Evolutionary conservation across 108 stramenopile genomes (phyloP), one percentile per base, ranked within the genome.

Genomic region (Cyclostephanos tholiformis): DNA sequence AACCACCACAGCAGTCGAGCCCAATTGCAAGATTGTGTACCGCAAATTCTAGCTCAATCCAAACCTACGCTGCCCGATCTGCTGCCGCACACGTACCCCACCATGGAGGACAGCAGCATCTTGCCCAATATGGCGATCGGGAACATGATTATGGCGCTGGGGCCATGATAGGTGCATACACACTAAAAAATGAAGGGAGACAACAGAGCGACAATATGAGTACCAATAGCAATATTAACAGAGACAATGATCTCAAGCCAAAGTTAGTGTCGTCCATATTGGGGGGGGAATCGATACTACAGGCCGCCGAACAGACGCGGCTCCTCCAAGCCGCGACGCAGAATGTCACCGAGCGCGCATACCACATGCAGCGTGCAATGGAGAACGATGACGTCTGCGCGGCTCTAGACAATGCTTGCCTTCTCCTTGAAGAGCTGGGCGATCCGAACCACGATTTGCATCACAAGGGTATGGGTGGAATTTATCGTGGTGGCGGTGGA

Each of bases 381-480:
- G 90, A 92, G 44, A 77, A 67, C 10, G 72, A 86, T 57, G 94
- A 96, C 76, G 78, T 97, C 1, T 83, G 90, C 27, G 66, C 66
- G 17, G 87, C 86, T 1, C 67, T 98, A 48, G 92, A 97, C 25
- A 87, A 85, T 52, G 96, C 98, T 3, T 84, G 88, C 52, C 64
- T 71, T 55, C 94, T 99, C 93, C 93, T 99, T 49, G 92, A 92
- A 22, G 98, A 99, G 81, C 78, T 99, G 59, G 91, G 93, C 11
- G 93, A 88, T 67, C 88, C 87, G 3, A 86, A 89, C 30, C 92
- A 93, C 75, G 79, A 76, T 25, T 75, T 87, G 39, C 80, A 86
- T 41, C 61, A 62, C 36, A 36, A 22, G 35, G 61, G 61, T 39
- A 12, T 14, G 16, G 59, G 59, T 36, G 30, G 30, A 35, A 17